A percentile compares a stretch with the other conserved stretches of the same genome.
Conservation (phyloP, 2,329 filamentous ascomycete genomes). For the Teratosphaeria zuluensis region DNA sequence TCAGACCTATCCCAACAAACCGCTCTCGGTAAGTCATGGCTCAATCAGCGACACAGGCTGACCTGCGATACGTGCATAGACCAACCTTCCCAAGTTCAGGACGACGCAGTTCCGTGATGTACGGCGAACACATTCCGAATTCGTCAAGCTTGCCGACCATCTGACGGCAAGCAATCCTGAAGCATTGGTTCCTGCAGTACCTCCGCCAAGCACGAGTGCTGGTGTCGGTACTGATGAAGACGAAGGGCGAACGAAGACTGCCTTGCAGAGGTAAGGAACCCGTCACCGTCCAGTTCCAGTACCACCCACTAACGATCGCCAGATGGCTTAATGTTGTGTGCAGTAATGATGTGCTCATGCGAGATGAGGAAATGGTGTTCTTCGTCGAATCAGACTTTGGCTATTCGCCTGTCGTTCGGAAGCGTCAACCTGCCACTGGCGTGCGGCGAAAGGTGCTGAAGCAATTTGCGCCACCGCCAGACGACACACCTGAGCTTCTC, state of each 20-base stretch:
- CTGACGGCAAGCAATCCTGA: constrained; percentile 97
- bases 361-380: constrained; percentile 92
- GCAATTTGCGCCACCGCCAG: constrained; percentile 93
- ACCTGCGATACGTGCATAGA: constrained; percentile 47
- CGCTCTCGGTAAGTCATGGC: neutral
- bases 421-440: constrained; percentile 93
- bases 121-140: constrained; percentile 88
- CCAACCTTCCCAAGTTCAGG: constrained; percentile 94
- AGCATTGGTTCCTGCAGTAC: constrained; percentile 85
- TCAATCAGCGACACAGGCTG: constrained; percentile 7
- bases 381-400: constrained; percentile 99
- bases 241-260: constrained; percentile 75
- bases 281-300: neutral
- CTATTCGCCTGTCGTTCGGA: constrained; percentile 88
- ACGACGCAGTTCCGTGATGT: constrained; percentile 98
- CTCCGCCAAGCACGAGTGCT: constrained; percentile 86
- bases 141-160: constrained; percentile 91
- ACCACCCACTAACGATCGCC: neutral
- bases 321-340: constrained; percentile 87
- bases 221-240: constrained; percentile 95
- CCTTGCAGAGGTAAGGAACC: constrained; percentile 56
- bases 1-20: constrained; percentile 4
- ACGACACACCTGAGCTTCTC: constrained; percentile 90
- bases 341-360: constrained; percentile 81
- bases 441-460: constrained; percentile 92